phyloP scores from a whole-genome alignment of 2,329 filamentous ascomycete species.

The Ophiobolus disseminans region DNA sequence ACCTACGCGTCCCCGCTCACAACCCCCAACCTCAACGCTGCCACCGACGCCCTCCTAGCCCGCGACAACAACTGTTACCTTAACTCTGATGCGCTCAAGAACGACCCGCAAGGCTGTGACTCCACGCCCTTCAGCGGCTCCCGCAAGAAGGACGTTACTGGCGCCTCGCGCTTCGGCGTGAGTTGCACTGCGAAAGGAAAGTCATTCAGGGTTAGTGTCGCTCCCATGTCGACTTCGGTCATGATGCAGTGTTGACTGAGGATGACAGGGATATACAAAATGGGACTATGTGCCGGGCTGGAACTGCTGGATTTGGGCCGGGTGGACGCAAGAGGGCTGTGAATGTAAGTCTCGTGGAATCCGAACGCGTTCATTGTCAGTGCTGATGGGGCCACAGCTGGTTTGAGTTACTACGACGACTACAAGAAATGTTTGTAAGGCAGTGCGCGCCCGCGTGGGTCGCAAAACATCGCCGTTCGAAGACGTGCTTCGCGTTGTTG shows the following conservation, averaged over 20 bases:
- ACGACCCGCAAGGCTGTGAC: constrained; percentile 5
- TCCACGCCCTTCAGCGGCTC: not conserved
- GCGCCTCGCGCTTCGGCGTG: constrained; percentile 1
- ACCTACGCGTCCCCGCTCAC: not conserved
- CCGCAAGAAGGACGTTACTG: not conserved
- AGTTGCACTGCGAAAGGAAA: not conserved
- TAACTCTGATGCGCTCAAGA: not conserved
- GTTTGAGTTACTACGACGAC: not conserved
- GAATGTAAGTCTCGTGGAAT: constrained; percentile 1
- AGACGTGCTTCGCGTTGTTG: too few relatives aligned
- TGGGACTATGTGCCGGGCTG: constrained; percentile 7
- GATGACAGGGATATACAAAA: not conserved
- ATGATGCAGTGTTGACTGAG: too few relatives aligned
- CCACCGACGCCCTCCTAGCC: not conserved
- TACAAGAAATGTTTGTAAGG: not conserved
- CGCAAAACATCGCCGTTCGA: too few relatives aligned
- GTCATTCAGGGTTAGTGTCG: not conserved
- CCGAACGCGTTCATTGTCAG: not conserved
- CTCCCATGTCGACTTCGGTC: too few relatives aligned
- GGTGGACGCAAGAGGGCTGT: constrained; percentile 5
- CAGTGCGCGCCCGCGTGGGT: too few relatives aligned
- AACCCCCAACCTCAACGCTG: not conserved
- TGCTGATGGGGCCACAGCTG: not conserved
- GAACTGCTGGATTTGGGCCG: constrained; percentile 7
- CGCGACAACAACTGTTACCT: not conserved